Evolutionary conservation across 2,329 filamentous ascomycete genomes (phyloP), one percentile per base, ranked within the genome.

Genomic region (Xylariaceae sp.): DNA sequence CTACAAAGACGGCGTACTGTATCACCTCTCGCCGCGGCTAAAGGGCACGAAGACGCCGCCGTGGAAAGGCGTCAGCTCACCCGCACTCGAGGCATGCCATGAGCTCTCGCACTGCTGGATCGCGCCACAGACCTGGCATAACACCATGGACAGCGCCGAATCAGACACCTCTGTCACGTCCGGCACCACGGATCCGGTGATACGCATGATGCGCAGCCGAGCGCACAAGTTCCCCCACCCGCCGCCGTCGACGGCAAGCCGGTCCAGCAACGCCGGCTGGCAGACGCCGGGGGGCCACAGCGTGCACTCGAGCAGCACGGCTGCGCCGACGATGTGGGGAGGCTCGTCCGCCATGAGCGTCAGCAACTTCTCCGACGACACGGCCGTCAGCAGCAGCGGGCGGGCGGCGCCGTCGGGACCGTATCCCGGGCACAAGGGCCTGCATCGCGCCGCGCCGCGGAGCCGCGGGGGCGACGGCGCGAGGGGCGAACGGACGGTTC

Each of bases 11-110:
- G 58, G 58, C 24, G 82, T 85, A 2, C 58, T 75, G 15, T 86
- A 86, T 63, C 81, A 85, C 62, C 72, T 86, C 6, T 80, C 76
- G 11, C 79, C 81, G 1, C 75, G 77, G 1, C 73, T 85, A 3
- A 77, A 76, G 54, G 79, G 78, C 2, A 75, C 76, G 21, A 73
- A 73, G 55, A 71, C 76, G 27, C 82, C 82, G 2, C 81, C 82
- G 2, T 87, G 84, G 83, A 78, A 75, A 44, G 71, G 70, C 3
- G 64, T 64, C 8, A 58, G 44, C 4, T 56, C 46, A 18, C 50
- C 60, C 21, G 61, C 48, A 16, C 57, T 52, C 11, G 75, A 79
- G 53, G 74, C 75, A 0, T 63, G 70, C 7, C 80, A 82, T 57
- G 76, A 80, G 63, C 70, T 77, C 15, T 81, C 78, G 3, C 75